Base-by-base conservation (phyloP, 106 monocot species). In the Phalaenopsis aphrodite region DNA sequence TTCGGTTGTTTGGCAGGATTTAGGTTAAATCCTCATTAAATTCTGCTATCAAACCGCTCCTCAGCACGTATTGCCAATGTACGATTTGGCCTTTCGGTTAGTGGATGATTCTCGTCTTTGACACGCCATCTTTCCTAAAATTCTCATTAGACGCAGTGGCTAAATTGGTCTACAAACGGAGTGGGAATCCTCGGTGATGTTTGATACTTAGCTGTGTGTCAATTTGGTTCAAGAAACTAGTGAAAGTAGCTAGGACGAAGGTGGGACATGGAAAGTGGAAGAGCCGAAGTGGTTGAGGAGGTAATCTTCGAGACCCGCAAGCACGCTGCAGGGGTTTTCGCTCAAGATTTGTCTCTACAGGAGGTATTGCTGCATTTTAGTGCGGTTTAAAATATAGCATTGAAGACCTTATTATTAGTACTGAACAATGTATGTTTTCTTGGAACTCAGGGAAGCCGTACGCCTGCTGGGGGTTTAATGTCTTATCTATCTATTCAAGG, bases 301-400 rank as follows among this genome's bases (percentile, higher is more conserved):
- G 92, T 89, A 39, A 84, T 92, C 47, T 92, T 86, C 74, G 89
- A 89, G 84, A 86, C 86, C 78, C 86, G 87, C 45, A 80, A 85
- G 69, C 92, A 89, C 71, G 89, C 89, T 3, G 79, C 61, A 8
- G 42, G 83, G 61, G 55, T 77, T 58, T 78, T 84, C 79, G 67
- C 84, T 72, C 42, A 75, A 49, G 78, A 79, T 80, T 66, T 61
- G 18, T 76, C 81, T 78, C 76, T 24, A 41, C 12, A 78, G n/a
- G 61, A 23, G 65, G 23, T 36, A 8, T 75, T 14, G 30, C 11
- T 36, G 48, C 36, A 47, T 64, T 42, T 49, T 17, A 38, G 6
- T 18, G 69, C 39, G 3, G 69, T 39, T 69, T 15, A 39, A 69
- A 69, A 7, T 69, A 36, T 39, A 39, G 8, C 4, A 11, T 69